Evolutionary conservation across 768 basidiomycete genomes (phyloP), one percentile per base, ranked within the genome.

Genomic region (Epithele typhae): DNA sequence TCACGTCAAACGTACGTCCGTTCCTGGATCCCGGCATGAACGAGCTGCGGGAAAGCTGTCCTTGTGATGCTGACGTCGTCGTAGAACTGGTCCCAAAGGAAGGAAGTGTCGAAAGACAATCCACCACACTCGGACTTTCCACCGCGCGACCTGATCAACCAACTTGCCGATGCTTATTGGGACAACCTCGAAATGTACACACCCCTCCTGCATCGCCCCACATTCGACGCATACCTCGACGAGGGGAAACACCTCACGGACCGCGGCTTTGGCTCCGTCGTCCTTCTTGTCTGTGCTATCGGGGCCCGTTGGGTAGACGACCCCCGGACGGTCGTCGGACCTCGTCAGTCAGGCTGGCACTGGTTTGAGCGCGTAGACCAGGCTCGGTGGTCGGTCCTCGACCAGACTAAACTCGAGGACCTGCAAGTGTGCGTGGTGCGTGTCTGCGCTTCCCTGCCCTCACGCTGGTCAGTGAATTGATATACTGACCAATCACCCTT

Each of bases 201-300:
- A 4, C 74, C 70, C 1, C 48, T 78, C 0, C 55, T 80, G 1
- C 76, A 77, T 48, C 61, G 66, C 0, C 65, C 68, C 3, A 64
- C 72, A 5, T 77, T 80, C 52, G 63, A 72, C 14, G 52, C 57
- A 15, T 59, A 65, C 14, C 58, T 73, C 37, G 54, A 55, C 4
- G 59, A 61, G 3, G 65, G 67, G 0, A 50, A 72, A 34, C 70
- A 76, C 51, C 57, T 67, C 10, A 58, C 51, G 3, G 68, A 77
- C 45, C 48, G 56, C 5, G 57, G 61, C 5, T 87, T 87, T 57
- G 73, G 72, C 0, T 64, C 66, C 1, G 68, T 74, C 3, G 67
- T 84, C 7, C 64, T 87, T 11, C 65, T 83, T 36, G 73, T 87
- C 0, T 77, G 75, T 51, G 79, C 81, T 1, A 59, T 72, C 45